Evolutionary conservation across 2,329 filamentous ascomycete species (phyloP), one percentile per base, ranked within the genome.

Genomic region (Paecilomyces sp.): DNA sequence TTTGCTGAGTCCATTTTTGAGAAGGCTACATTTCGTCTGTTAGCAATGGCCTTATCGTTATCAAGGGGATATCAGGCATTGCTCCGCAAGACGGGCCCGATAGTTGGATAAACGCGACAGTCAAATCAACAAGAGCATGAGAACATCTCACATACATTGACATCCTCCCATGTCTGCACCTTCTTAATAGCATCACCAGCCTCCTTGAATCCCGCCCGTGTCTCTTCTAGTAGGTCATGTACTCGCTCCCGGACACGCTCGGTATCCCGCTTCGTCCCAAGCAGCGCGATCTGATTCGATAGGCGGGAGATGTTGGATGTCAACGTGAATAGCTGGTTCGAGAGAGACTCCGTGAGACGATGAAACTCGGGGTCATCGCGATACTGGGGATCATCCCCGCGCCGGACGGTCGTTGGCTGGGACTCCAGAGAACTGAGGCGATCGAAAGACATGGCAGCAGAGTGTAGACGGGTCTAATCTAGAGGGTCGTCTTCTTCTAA

Each of bases 1-100:
- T 97, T 67, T 93, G 90, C 70, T 97, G 93, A 24, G 92, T 94
- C 80, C 96, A 97, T 76, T 93, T 95, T 80, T 99, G 94, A 58
- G 91, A 90, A 62, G 93, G 91, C 91, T 96, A 61, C 36, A 52
- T 47, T 15, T 1, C 13, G 31, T 33, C 31, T 33, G 52, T 64
- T 34, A 59, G 56, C 55, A 50, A 24, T 36, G 8, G 34, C 62
- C 56, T 59, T 55, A 13, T 41, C 31, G 15, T 18, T 36, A 24
- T 54, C 13, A 53, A 51, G 24, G n/a, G 31, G 41, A 47, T 47
- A 50, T 51, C 22, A 34, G 53, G 22, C 34, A 58, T 51, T 33
- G 51, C 22, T 53, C 51, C 24, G 24, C 51, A 53, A 5, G n/a
- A 54, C 22, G 7, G 11, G n/a, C 30, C 6, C 31, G 11, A 24